A percentile compares a stretch with the other conserved stretches of the same genome.
Conservation (phyloP, 768 basidiomycete species). For the Pleurotus tuoliensis region DNA sequence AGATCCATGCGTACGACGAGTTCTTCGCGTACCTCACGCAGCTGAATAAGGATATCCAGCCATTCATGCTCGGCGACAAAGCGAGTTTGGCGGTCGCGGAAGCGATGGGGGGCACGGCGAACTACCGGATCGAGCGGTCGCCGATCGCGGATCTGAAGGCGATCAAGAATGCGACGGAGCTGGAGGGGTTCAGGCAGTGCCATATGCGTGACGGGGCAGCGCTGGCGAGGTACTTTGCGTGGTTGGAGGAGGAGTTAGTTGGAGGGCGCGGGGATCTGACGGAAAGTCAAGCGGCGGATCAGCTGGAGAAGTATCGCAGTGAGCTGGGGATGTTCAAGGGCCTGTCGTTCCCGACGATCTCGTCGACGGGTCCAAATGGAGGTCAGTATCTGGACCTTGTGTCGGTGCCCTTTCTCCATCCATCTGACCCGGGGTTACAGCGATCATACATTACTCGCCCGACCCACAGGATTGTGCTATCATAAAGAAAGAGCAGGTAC, state of each 20-base stretch:
- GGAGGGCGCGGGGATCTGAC: conserved; percentile 51
- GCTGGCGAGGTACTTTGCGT: conserved; percentile 85
- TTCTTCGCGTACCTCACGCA: too few relatives aligned
- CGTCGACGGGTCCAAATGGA: conserved; percentile 87
- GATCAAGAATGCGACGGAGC: conserved; percentile 76
- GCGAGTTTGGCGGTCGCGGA: conserved; percentile 80
- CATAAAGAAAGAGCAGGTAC: conserved; percentile 58
- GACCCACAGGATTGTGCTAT: conserved; percentile 67
- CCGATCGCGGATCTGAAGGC: conserved; percentile 78
- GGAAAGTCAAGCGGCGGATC: conserved; percentile 78
- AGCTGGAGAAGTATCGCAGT: conserved; percentile 80
- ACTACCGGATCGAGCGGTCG: conserved; percentile 59
- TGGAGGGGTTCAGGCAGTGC: conserved; percentile 84
- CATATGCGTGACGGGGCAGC: conserved; percentile 92
- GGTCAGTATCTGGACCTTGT: conserved; percentile 62
- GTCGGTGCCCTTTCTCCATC: neutral
- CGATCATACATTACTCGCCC: conserved; percentile 93
- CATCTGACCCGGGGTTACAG: conserved; percentile 28
- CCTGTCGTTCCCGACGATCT: conserved; percentile 89
- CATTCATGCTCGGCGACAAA: conserved; percentile 72
- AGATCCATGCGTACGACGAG: conserved; percentile 64
- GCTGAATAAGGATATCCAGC: too few relatives aligned
- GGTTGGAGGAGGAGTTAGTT: conserved; percentile 84
- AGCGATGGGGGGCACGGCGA: conserved; percentile 72
- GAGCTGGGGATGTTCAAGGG: conserved; percentile 80